phyloP scores from a whole-genome alignment of 108 stramenopile genomes.

The Skeletonema grethae region DNA sequence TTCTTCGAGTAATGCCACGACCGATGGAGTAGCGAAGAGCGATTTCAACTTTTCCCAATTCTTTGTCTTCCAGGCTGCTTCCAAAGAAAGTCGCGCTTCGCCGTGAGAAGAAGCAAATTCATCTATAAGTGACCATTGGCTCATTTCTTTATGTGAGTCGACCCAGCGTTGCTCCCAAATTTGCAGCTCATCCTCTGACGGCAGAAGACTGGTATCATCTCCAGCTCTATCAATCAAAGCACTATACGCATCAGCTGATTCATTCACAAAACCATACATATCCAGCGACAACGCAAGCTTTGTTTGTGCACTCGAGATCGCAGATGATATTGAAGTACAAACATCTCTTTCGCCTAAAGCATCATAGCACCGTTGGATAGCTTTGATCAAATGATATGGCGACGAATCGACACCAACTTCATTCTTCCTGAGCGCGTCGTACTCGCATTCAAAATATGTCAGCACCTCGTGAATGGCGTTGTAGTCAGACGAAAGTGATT shows the following conservation, averaged over 20 bases:
- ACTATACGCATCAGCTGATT: constrained; percentile 67
- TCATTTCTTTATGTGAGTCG: constrained; percentile 81
- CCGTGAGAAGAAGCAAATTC: constrained; percentile 72
- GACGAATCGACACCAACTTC: constrained; percentile 10
- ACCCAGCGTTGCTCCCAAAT: constrained; percentile 94
- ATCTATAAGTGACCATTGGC: constrained; percentile 82
- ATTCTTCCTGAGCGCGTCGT: constrained; percentile 33
- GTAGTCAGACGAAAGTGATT: constrained; percentile 63
- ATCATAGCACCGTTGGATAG: constrained; percentile 60
- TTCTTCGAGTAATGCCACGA: constrained; percentile 63
- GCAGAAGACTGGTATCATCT: constrained; percentile 18
- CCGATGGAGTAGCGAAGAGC: constrained; percentile 53
- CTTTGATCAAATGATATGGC: constrained; percentile 21
- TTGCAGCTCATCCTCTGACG: constrained; percentile 74
- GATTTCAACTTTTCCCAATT: constrained; percentile 83
- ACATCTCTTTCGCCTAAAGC: constrained; percentile 65
- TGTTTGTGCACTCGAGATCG: constrained; percentile 51
- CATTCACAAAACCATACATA: constrained; percentile 67
- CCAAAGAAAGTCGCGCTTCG: constrained; percentile 75
- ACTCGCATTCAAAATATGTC: constrained; percentile 58
- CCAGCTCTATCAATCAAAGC: constrained; percentile 54
- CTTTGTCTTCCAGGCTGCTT: constrained; percentile 87
- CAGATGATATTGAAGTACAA: constrained; percentile 46
- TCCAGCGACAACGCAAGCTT: constrained; percentile 72
- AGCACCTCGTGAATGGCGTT: constrained; percentile 77